Base-by-base conservation (phyloP, 305 asterid species). In the Fraxinus sp. region DNA sequence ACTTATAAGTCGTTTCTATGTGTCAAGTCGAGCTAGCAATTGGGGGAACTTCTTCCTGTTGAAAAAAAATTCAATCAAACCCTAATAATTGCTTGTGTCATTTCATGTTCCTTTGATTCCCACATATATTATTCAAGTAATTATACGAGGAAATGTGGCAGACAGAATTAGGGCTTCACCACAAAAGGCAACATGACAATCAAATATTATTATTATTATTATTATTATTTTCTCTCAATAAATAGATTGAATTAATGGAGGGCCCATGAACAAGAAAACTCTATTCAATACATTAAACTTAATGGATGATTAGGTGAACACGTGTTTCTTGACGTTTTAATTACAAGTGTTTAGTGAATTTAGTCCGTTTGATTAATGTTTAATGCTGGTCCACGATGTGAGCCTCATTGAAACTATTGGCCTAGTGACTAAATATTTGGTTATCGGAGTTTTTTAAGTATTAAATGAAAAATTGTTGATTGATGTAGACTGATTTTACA, bases 71-170 rank as follows among this genome's bases (percentile, higher is more conserved):
- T 78, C 76, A 68, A 83, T 66, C 81, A 82, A 74, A 83, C 78
- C 79, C 64, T 84, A 78, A n/a, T 32, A 81, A 76, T 79, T 80
- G 84, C 77, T 86, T 8, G 81, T 83, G 90, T 85, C 92, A 24
- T 78, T 59, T 81, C 86, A 75, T 87, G 92, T 83, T 71, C 84
- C 88, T 2, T 83, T 80, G 92, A 88, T 89, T 86, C 91, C 89
- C 76, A 84, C 88, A 85, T 64, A 81, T 30, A 64, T 83, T 11
- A 73, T 1, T 3, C 76, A 73, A 41, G 6, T 28, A 74, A 46
- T 74, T 81, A 81, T 83, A 44, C 62, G 22, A 71, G 76, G 8
- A 74, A 7, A 70, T 80, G 86, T 89, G 92, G 91, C 90, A 80
- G 91, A 89, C 91, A 89, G 79, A 74, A 79, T 83, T 66, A 62